These are phyloP conservation scores for Blepharisma japonicum DNA, from an alignment of 73 alveolate genomes.

Conservation along the genomic window DNA sequence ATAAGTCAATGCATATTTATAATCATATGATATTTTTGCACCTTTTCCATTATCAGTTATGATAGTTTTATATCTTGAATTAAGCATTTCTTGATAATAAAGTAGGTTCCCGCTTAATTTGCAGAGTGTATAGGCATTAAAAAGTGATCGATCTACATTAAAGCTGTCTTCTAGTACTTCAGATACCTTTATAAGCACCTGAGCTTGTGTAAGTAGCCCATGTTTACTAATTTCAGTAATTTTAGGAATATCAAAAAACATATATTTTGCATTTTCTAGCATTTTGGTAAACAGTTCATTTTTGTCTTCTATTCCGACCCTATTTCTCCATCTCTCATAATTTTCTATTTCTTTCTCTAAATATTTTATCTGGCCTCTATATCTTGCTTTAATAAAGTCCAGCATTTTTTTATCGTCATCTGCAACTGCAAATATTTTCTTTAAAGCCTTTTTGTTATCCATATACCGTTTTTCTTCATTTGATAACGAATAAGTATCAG, in stretches of 20 bases:
- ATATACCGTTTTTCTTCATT: too few species aligned
- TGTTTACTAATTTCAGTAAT: background rate
- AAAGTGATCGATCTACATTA: background rate
- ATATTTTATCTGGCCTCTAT: too few species aligned
- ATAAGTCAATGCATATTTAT: background rate
- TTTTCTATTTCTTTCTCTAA: too few species aligned
- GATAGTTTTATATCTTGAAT: background rate
- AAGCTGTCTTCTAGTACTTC: background rate
- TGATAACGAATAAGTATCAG: too few species aligned
- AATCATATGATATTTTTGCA: background rate
- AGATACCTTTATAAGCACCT: background rate
- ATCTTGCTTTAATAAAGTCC: background rate
- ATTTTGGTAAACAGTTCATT: too few species aligned
- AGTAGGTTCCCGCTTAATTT: background rate
- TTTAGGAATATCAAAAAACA: background rate
- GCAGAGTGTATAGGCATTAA: background rate
- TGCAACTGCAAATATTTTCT: background rate
- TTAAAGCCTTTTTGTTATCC: too few species aligned
- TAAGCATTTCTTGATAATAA: background rate
- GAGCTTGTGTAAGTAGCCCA: conserved; percentile 19
- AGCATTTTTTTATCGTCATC: background rate
- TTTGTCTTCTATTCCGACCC: too few species aligned
- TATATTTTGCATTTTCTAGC: background rate
- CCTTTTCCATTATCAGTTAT: background rate
- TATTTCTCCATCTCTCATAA: too few species aligned